phyloP scores from a whole-genome alignment of 2,329 filamentous ascomycete species.

The Neurospora sp. region DNA sequence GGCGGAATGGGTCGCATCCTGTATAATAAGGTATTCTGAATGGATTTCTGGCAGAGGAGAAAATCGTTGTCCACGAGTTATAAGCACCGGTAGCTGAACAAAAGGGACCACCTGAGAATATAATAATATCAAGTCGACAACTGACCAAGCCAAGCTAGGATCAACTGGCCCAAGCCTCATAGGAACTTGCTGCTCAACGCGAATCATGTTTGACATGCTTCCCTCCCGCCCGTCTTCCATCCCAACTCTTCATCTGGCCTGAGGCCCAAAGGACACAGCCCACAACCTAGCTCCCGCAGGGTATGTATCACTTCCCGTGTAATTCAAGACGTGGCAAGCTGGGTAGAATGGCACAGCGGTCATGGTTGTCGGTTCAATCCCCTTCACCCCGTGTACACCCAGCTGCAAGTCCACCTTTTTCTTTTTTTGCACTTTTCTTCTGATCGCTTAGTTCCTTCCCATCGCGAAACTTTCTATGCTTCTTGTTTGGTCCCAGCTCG shows the following conservation, averaged over 20 bases:
- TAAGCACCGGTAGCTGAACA: not conserved
- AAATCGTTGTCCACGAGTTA: not conserved
- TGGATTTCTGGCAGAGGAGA: not conserved
- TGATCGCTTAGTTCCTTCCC: not conserved
- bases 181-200: not conserved
- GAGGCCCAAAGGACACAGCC: not conserved
- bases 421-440: not conserved
- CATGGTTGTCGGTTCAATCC: not conserved
- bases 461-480: not conserved
- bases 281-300: not conserved
- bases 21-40: not conserved
- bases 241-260: not conserved
- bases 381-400: not conserved
- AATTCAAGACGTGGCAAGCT: not conserved
- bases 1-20: not conserved
- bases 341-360: not conserved
- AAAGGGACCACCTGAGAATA: not conserved
- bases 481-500: not conserved
- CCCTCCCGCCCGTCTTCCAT: not conserved
- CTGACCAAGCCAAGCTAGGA: not conserved
- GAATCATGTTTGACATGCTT: not conserved
- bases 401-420: not conserved
- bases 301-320: not conserved
- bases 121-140: not conserved
- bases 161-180: not conserved